A percentile compares a stretch with the other conserved stretches of the same genome.
Evolutionary conservation across 1,284 basidiomycete species (phyloP).

Genomic region (Veloboletus limbatus): DNA sequence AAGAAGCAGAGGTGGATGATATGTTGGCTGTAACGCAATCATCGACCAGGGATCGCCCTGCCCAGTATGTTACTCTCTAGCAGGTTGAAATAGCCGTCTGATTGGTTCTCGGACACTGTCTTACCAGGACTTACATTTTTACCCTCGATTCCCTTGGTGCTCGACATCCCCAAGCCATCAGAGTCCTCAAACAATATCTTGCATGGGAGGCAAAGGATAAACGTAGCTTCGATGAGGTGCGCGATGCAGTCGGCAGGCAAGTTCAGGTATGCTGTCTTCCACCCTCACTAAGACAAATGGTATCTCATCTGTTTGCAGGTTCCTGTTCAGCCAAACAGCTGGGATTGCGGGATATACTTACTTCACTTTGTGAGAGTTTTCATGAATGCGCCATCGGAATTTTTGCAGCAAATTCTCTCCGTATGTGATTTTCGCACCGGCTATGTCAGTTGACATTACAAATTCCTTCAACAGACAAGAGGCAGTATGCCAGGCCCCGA

Average conservation of each 20-base stretch:
- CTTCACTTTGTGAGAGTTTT: constrained; percentile 78
- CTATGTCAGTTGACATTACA: not conserved
- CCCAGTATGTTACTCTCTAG: constrained; percentile 19
- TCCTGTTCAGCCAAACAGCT: constrained; percentile 78
- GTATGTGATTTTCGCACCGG: constrained; percentile 19
- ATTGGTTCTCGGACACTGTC: not conserved
- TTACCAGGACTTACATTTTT: constrained; percentile 70
- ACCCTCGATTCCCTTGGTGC: constrained; percentile 85
- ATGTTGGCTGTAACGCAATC: constrained; percentile 28
- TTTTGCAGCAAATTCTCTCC: constrained; percentile 47
- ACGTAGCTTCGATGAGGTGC: constrained; percentile 45
- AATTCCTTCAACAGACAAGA: constrained; percentile 28
- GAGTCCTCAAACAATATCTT: constrained; percentile 68
- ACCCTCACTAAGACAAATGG: not conserved
- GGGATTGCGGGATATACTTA: constrained; percentile 83
- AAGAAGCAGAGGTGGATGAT: constrained; percentile 32
- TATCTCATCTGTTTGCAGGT: constrained; percentile 44
- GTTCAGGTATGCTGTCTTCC: constrained; percentile 42
- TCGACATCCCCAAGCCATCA: constrained; percentile 63
- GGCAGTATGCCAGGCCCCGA: constrained; percentile 32
- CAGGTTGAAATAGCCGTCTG: not conserved
- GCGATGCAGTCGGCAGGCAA: constrained; percentile 41
- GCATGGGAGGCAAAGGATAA: constrained; percentile 81
- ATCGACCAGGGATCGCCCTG: constrained; percentile 8
- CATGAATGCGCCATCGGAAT: constrained; percentile 52